These are phyloP conservation scores for Colletotrichum lindemuthianum DNA, from an alignment of 2,329 filamentous ascomycete species.

Conservation along the genomic window DNA sequence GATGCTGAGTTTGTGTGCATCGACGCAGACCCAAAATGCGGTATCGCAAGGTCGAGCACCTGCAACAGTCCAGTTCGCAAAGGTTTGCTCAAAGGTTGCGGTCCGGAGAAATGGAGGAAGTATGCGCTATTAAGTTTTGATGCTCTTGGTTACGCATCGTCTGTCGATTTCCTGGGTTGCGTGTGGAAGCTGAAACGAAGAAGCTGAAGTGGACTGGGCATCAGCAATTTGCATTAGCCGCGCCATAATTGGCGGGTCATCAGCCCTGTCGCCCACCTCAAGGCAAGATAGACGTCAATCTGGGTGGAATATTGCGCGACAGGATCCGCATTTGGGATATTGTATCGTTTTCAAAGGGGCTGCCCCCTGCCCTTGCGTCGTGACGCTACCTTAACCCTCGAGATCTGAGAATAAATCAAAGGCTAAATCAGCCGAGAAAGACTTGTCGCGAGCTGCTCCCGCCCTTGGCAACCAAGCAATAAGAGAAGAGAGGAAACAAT, in stretches of 20 bases:
- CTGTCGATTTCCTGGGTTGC: too few species aligned
- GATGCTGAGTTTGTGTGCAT: neutral
- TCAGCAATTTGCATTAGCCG: constrained; percentile 15
- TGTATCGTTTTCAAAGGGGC: too few species aligned
- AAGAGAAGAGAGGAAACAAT: neutral
- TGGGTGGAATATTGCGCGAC: too few species aligned
- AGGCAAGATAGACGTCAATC: too few species aligned
- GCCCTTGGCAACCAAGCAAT: neutral
- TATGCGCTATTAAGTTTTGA: neutral
- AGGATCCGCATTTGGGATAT: too few species aligned
- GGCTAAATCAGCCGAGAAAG: neutral
- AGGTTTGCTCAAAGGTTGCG: neutral
- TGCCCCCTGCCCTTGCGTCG: too few species aligned
- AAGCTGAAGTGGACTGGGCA: neutral
- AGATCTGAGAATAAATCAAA: neutral
- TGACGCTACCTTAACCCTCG: too few species aligned
- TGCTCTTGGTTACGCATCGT: too few species aligned
- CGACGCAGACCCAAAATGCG: too few species aligned
- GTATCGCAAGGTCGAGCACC: too few species aligned
- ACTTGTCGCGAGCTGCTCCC: neutral
- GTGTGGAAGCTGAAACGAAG: constrained; percentile 1
- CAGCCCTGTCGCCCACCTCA: constrained; percentile 21
- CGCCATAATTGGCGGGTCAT: constrained; percentile 21
- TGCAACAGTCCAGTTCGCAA: too few species aligned
- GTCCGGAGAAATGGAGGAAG: constrained; percentile 1